Base-by-base conservation (phyloP, 2,329 filamentous ascomycete species). In the Trichophyton mentagrophytes region DNA sequence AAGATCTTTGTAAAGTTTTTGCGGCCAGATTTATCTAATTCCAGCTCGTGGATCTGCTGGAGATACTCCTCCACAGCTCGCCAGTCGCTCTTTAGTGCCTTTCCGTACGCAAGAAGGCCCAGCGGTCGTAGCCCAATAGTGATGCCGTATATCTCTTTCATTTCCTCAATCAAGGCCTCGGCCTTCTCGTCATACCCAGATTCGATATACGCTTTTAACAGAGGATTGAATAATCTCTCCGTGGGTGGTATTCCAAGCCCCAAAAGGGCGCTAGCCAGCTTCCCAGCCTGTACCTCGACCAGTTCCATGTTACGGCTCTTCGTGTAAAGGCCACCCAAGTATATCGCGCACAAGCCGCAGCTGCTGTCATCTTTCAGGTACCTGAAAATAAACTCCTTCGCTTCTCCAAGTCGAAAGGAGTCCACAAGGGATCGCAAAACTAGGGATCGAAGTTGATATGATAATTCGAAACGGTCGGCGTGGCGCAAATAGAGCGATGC, bases 21-120 rank as follows among this genome's bases (percentile, higher is more conserved):
- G 13, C 61, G 63, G 11, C 67, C 65, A 15, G 66, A 65, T 4
- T 62, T 64, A 11, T 72, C 71, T 36, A 73, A 61, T 3, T 69
- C 68, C 6, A 70, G 67, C 7, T 68, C 64, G 53, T 74, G 70
- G 67, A 77, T 73, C 51, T 71, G 69, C 47, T 70, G 62, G 56
- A 78, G 62, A n/a, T 69, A 71, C n/a, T 62, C 63, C 55, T 73
- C 67, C 8, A 76, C 75, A 11, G 67, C 71, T 27, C 69, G 65
- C 75, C 75, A 77, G 61, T 77, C 71, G 55, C 71, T 73, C 20
- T 61, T 61, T 25, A 74, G 63, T 38, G 75, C 73, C 61, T 70
- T 69, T 47, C 68, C 69, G 57, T 71, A 72, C 3, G 74, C 64
- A 56, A 77, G 64, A 46, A 76, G 63, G 3, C 74, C 72, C 47